Conservation (phyloP, 1,284 basidiomycete species). For the Irpex sp. region DNA sequence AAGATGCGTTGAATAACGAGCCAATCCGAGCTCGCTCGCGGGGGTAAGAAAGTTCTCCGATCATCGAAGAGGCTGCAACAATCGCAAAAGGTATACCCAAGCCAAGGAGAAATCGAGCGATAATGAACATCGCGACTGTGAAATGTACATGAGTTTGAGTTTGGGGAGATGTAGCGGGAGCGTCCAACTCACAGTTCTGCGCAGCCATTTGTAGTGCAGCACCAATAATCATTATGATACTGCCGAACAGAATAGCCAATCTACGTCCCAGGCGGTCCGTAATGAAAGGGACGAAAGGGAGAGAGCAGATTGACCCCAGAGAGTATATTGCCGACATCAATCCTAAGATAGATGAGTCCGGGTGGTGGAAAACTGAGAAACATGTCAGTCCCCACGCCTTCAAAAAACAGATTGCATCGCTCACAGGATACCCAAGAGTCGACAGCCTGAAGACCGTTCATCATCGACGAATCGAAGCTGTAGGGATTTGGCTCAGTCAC, state of each 20-base stretch:
- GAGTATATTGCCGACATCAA: conserved; percentile 53
- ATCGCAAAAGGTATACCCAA: conserved; percentile 54
- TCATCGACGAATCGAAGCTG: conserved; percentile 58
- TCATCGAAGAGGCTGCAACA: conserved; percentile 45
- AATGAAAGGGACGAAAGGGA: conserved; percentile 62
- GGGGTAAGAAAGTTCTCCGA: conserved; percentile 52
- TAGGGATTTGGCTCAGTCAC: background rate
- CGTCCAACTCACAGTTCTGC: conserved; percentile 43
- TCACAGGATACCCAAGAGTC: conserved; percentile 54
- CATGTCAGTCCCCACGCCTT: background rate
- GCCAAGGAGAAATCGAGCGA: conserved; percentile 47
- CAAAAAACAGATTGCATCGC: conserved; percentile 8
- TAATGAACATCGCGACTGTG: conserved; percentile 51
- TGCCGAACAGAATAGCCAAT: conserved; percentile 55
- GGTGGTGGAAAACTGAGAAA: conserved; percentile 42
- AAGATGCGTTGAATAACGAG: conserved; percentile 51
- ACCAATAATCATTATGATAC: conserved; percentile 57
- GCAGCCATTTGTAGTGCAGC: conserved; percentile 66
- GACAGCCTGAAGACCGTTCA: conserved; percentile 60
- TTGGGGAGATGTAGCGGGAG: too few species aligned
- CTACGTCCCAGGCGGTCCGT: conserved; percentile 64
- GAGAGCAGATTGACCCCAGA: conserved; percentile 50
- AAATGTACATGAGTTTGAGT: background rate
- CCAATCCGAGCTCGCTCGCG: conserved; percentile 47
- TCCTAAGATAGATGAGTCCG: conserved; percentile 47